Evolutionary conservation across 1,139 yeast genomes (phyloP).

Genomic region (Candida dubliniensis): DNA sequence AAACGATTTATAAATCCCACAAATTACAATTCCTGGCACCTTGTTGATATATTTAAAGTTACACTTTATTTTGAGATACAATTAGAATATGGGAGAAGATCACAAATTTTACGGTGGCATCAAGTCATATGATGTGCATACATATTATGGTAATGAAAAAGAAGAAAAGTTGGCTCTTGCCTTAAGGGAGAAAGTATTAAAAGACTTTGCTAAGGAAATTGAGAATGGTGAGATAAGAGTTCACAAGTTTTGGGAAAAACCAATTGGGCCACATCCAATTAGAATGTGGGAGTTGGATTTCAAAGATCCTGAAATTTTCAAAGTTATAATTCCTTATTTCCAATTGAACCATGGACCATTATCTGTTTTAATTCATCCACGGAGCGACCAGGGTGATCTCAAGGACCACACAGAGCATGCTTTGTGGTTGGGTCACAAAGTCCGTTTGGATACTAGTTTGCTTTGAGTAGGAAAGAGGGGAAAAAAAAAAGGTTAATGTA

Average conservation of each 20-base stretch:
- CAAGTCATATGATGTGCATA: constrained; percentile 52
- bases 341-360: constrained; percentile 53
- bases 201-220: constrained; percentile 48
- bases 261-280: constrained; percentile 60
- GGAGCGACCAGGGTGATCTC: constrained; percentile 39
- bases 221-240: constrained; percentile 43
- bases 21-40: too few relatives aligned
- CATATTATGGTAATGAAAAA: constrained; percentile 45
- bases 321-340: constrained; percentile 34
- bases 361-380: constrained; percentile 56
- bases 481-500: neutral
- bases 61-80: neutral
- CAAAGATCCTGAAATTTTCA: constrained; percentile 30
- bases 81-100: neutral
- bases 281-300: constrained; percentile 47
- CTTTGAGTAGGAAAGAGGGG: too few relatives aligned
- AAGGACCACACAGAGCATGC: constrained; percentile 54
- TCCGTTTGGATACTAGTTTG: constrained; percentile 17
- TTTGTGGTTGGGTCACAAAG: constrained; percentile 52
- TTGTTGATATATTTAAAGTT: neutral
- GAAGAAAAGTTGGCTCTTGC: constrained; percentile 38
- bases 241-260: constrained; percentile 47
- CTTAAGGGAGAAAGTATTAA: constrained; percentile 40
- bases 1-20: too few relatives aligned
- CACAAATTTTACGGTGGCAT: constrained; percentile 31